Evolutionary conservation across 805 yeast species (phyloP).

Genomic region (Candida bentonensis): DNA sequence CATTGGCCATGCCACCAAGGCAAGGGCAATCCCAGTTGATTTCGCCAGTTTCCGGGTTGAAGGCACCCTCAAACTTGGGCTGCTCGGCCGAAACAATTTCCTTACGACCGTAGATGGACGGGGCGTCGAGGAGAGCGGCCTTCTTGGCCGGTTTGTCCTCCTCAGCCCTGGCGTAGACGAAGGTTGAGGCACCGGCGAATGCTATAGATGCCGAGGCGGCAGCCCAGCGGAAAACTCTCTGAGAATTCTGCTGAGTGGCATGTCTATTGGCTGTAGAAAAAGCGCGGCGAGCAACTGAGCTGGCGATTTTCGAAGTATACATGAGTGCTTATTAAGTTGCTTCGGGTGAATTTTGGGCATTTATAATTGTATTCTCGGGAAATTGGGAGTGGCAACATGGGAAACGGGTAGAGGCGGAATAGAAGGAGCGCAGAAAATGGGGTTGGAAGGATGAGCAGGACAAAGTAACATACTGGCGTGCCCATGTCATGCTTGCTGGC

Average conservation of each 20-base stretch:
- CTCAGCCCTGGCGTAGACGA: not conserved
- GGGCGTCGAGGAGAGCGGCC: not conserved
- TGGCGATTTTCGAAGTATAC: too few relatives aligned
- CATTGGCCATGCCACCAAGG: constrained; percentile 96
- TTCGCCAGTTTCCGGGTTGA: constrained; percentile 93
- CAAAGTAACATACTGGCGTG: too few relatives aligned
- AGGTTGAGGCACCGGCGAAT: not conserved
- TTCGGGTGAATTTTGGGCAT: too few relatives aligned
- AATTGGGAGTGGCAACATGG: too few relatives aligned
- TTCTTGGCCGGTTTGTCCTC: not conserved
- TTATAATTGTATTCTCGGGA: too few relatives aligned
- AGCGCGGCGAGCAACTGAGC: not conserved
- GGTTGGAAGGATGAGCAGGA: too few relatives aligned
- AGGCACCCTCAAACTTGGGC: constrained; percentile 44
- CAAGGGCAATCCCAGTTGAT: constrained; percentile 99
- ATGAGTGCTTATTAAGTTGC: too few relatives aligned
- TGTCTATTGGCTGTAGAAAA: not conserved
- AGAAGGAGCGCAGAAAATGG: too few relatives aligned
- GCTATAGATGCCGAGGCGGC: not conserved
- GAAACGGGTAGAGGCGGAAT: too few relatives aligned
- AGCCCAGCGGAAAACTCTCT: too few relatives aligned
- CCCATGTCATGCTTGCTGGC: too few relatives aligned
- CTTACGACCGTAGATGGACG: not conserved
- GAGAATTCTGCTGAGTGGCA: not conserved
- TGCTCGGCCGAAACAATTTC: constrained; percentile 4